phyloP scores from a whole-genome alignment of 331 rosid genomes.

The Cucumis variabilis region DNA sequence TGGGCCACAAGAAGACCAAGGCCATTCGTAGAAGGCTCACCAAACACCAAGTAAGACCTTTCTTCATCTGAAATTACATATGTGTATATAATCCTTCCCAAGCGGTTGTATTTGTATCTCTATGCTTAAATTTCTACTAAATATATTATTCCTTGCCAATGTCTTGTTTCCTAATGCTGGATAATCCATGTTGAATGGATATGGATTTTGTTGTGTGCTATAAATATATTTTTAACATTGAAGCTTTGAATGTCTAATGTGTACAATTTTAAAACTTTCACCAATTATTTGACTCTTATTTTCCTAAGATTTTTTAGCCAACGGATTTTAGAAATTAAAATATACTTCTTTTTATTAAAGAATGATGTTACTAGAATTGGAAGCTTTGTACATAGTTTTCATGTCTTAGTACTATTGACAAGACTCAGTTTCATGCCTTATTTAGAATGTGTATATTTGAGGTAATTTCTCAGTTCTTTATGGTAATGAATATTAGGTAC shows the following conservation, averaged over 20 bases:
- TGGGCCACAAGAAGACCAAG: constrained; percentile 41
- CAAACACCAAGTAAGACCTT: constrained; percentile 75
- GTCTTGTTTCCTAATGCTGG: neutral
- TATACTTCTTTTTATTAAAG: neutral
- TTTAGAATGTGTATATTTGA: neutral
- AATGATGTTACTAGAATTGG: neutral
- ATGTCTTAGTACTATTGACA: neutral
- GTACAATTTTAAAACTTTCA: too few relatives aligned
- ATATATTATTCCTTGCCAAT: neutral
- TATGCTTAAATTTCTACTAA: neutral
- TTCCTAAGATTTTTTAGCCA: neutral
- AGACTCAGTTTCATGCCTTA: neutral
- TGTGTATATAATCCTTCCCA: neutral
- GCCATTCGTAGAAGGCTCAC: constrained; percentile 94
- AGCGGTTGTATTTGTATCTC: neutral
- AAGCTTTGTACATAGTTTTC: neutral
- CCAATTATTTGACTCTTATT: neutral
- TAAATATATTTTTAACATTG: neutral
- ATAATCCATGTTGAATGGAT: neutral
- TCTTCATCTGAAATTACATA: neutral
- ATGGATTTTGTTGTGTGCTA: neutral
- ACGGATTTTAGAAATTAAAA: neutral
- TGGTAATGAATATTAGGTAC: neutral
- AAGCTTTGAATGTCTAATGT: neutral
- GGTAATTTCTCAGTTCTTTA: neutral